phyloP scores from a whole-genome alignment of 176 grass and related monocot species.

The Aegilops umbellulata region DNA sequence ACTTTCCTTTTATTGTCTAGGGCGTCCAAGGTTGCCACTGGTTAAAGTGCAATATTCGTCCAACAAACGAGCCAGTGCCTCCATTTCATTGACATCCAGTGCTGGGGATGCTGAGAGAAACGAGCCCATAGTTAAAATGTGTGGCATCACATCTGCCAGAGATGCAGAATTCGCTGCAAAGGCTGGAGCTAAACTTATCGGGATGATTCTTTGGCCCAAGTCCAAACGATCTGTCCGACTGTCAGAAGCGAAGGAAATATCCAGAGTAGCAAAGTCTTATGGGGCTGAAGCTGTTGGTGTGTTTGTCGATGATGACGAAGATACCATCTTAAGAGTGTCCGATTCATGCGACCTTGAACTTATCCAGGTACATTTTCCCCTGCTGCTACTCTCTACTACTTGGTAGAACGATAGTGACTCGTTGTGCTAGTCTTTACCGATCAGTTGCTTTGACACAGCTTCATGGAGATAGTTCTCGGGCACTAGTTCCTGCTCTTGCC shows the following conservation, averaged over 20 bases:
- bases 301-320: constrained; percentile 73
- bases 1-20: neutral
- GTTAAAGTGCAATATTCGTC: neutral
- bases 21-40: neutral
- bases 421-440: neutral
- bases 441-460: constrained; percentile 46
- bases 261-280: constrained; percentile 55
- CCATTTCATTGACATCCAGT: neutral
- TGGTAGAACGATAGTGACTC: neutral
- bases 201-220: constrained; percentile 87
- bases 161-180: constrained; percentile 67
- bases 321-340: constrained; percentile 58
- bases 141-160: constrained; percentile 68
- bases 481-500: constrained; percentile 49
- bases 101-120: neutral
- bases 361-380: constrained; percentile 48
- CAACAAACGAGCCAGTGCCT: neutral
- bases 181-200: constrained; percentile 76
- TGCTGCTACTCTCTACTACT: neutral
- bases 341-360: constrained; percentile 58
- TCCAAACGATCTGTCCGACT: constrained; percentile 69
- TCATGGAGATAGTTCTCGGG: constrained; percentile 70
- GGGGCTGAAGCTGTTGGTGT: constrained; percentile 75
- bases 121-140: constrained; percentile 75
- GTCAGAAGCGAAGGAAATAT: constrained; percentile 58